phyloP scores from a whole-genome alignment of 2,329 filamentous ascomycete genomes.

The Incumbomyces lentus region DNA sequence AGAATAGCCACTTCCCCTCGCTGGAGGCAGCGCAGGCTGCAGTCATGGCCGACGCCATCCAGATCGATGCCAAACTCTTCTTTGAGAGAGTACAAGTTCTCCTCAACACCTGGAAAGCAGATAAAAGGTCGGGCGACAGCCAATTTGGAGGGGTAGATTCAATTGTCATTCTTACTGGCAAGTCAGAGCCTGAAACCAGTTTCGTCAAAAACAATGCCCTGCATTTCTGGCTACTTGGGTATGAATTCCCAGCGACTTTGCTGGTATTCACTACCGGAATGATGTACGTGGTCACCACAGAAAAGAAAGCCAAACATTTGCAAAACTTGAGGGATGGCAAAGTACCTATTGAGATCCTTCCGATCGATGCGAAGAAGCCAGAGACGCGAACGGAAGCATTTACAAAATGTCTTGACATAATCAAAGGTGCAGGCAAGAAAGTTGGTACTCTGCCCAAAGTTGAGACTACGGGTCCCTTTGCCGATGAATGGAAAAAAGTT shows the following conservation, averaged over 20 bases:
- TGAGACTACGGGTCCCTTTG: conserved; percentile 72
- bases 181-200: conserved; percentile 69
- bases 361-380: conserved; percentile 73
- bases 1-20: neutral
- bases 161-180: conserved; percentile 85
- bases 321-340: conserved; percentile 87
- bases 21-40: conserved; percentile 6
- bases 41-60: conserved; percentile 67
- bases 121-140: conserved; percentile 68
- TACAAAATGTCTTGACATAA: conserved; percentile 68
- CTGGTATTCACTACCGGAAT: conserved; percentile 84
- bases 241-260: conserved; percentile 93
- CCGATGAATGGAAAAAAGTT: conserved; percentile 88
- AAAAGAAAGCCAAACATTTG: conserved; percentile 94
- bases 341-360: conserved; percentile 81
- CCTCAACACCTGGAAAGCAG: conserved; percentile 86
- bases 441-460: conserved; percentile 81
- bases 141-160: conserved; percentile 79
- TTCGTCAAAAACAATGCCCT: conserved; percentile 96
- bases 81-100: conserved; percentile 85
- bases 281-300: conserved; percentile 86
- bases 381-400: conserved; percentile 89
- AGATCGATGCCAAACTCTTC: conserved; percentile 88
- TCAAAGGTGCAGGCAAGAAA: conserved; percentile 86
- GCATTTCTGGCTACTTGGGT: conserved; percentile 96